Conservation (phyloP, 441 rosid genomes). For the Croton laevigatus region DNA sequence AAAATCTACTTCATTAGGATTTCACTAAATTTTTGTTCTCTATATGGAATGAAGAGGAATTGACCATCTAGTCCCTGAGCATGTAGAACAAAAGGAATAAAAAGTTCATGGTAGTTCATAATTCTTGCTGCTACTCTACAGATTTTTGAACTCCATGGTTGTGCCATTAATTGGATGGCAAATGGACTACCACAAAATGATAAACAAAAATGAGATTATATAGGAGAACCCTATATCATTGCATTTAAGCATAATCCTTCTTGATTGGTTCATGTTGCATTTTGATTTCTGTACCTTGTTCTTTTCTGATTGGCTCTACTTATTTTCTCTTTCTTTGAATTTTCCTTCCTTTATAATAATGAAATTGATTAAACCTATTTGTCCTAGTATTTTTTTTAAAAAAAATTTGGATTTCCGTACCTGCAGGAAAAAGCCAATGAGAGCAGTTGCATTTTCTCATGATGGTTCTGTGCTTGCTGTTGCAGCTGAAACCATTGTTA, state of each 20-base stretch:
- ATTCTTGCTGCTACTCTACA: background rate
- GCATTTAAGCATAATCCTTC: background rate
- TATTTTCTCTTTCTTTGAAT: background rate
- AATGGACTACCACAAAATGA: background rate
- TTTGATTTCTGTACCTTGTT: background rate
- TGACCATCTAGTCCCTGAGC: background rate
- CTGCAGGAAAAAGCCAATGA: slow-evolving; percentile 83
- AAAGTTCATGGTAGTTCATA: background rate
- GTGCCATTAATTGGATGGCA: background rate
- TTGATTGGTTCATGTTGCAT: background rate
- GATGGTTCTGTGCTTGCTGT: slow-evolving; percentile 98
- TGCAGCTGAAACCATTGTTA: slow-evolving; percentile 86
- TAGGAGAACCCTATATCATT: background rate
- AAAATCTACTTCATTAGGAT: background rate
- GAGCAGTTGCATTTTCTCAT: slow-evolving; percentile 89
- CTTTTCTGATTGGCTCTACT: background rate
- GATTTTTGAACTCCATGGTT: background rate
- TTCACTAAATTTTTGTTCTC: background rate
- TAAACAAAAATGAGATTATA: background rate
- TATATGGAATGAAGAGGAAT: background rate
- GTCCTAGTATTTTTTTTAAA: background rate
- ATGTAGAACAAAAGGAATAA: background rate
- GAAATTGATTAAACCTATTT: background rate
- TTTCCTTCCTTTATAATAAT: background rate
- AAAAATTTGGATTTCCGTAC: slow-evolving; percentile 4